These are phyloP conservation scores for Gonapodya prolifera DNA, from an alignment of 192 early-diverging fungal genomes.

Conservation along the genomic window DNA sequence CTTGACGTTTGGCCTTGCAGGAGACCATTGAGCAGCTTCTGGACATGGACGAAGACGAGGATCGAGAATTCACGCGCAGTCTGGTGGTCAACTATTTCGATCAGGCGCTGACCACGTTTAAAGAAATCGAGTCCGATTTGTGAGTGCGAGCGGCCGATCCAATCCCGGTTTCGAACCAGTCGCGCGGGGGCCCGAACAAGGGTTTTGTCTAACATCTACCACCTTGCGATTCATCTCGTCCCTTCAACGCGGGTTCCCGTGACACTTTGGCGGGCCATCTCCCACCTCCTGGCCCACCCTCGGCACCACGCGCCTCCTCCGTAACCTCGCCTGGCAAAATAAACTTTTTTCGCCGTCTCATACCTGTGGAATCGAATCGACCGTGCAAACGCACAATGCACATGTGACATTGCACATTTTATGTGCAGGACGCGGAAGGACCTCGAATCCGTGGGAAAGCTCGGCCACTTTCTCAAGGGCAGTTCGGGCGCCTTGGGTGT, in stretches of 20 bases:
- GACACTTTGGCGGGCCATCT: too few relatives aligned
- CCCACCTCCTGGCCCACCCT: too few relatives aligned
- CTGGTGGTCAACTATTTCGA: slow-evolving; percentile 72
- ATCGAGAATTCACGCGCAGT: slow-evolving; percentile 60
- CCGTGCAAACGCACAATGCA: slow-evolving; percentile 24
- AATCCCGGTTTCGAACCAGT: neutral
- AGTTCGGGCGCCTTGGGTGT: slow-evolving; percentile 77
- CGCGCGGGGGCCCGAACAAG: too few relatives aligned
- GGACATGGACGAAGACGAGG: slow-evolving; percentile 80
- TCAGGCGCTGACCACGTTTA: slow-evolving; percentile 69
- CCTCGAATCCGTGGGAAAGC: slow-evolving; percentile 51
- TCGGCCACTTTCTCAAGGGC: slow-evolving; percentile 90
- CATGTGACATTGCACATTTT: neutral
- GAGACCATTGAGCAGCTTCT: slow-evolving; percentile 77
- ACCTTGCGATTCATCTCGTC: too few relatives aligned
- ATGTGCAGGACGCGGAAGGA: slow-evolving; percentile 35
- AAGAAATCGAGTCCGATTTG: slow-evolving; percentile 59
- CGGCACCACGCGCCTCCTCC: too few relatives aligned
- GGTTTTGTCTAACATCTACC: too few relatives aligned
- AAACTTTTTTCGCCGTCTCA: too few relatives aligned
- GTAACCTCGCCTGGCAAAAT: too few relatives aligned
- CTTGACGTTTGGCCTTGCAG: too few relatives aligned
- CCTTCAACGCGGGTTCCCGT: too few relatives aligned
- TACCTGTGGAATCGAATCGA: too few relatives aligned
- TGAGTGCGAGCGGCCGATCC: neutral